A percentile compares a stretch with the other conserved stretches of the same genome.
phyloP scores from a whole-genome alignment of 2,329 filamentous ascomycete species.

The Phaeophleospora eucalypticola region DNA sequence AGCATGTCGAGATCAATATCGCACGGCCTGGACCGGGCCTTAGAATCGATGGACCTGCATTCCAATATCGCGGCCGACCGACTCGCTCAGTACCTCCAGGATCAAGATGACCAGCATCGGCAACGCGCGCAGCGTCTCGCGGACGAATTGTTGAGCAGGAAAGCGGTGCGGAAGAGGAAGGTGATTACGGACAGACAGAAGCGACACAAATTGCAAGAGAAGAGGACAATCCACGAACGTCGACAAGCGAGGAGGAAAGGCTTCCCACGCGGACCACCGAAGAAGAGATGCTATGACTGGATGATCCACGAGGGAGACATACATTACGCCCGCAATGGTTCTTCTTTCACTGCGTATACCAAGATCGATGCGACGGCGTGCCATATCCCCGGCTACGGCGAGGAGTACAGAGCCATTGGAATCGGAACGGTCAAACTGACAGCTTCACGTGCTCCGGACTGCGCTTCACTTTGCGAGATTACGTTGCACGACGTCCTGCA shows the following conservation, averaged over 20 bases:
- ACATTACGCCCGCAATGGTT: conserved; percentile 5
- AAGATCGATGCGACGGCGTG: conserved; percentile 4
- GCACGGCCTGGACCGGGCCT: background rate
- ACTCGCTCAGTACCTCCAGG: background rate
- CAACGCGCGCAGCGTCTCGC: background rate
- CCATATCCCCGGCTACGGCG: background rate
- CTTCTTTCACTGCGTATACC: conserved; percentile 3
- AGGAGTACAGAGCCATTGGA: background rate
- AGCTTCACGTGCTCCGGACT: conserved; percentile 1
- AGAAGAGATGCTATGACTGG: conserved; percentile 7
- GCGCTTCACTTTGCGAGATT: background rate
- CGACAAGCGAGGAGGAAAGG: background rate
- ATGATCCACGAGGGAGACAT: conserved; percentile 6
- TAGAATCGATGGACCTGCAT: background rate
- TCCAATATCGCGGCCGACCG: background rate
- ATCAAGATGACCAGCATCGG: background rate
- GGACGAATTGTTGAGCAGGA: background rate
- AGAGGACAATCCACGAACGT: background rate
- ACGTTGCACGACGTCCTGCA: conserved; percentile 9
- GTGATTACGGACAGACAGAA: background rate
- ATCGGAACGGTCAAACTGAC: conserved; percentile 5
- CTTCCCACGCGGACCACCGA: background rate
- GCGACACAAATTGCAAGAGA: background rate
- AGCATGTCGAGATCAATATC: no score
- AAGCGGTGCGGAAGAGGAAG: background rate